Conservation (phyloP, 1,284 basidiomycete species). For the Cronartium ribicola region DNA sequence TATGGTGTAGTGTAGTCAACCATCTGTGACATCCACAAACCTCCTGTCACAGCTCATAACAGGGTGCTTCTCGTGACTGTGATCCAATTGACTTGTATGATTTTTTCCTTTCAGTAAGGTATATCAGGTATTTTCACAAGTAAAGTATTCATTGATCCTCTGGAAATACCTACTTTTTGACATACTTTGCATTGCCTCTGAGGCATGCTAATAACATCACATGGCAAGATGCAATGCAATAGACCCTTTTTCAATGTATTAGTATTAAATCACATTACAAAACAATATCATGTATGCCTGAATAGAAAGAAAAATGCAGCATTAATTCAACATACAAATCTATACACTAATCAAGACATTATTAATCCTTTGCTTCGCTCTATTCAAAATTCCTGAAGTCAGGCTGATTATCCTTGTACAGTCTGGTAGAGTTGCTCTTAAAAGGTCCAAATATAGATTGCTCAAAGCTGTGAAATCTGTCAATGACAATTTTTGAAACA, state of each 20-base stretch:
- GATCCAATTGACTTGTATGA: too few relatives aligned
- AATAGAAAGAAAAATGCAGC: neutral
- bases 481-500: constrained; percentile 6
- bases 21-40: too few relatives aligned
- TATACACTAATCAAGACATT: neutral
- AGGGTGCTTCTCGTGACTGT: too few relatives aligned
- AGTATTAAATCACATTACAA: neutral
- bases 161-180: too few relatives aligned
- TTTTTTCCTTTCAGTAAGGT: too few relatives aligned
- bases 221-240: neutral
- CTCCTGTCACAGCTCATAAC: too few relatives aligned
- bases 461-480: neutral
- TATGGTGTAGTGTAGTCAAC: too few relatives aligned
- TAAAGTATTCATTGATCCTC: too few relatives aligned
- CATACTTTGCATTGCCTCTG: neutral
- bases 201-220: neutral
- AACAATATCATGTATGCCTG: neutral
- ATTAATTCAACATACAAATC: neutral
- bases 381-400: neutral
- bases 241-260: neutral
- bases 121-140: too few relatives aligned
- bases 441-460: neutral
- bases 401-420: neutral
- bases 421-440: neutral
- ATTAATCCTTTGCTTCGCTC: neutral